Percentiles rank a stretch among this genome's conserved stretches.
Evolutionary conservation across 2,329 filamentous ascomycete species (phyloP).

Genomic region (Phyllosticta paracitricarpa): DNA sequence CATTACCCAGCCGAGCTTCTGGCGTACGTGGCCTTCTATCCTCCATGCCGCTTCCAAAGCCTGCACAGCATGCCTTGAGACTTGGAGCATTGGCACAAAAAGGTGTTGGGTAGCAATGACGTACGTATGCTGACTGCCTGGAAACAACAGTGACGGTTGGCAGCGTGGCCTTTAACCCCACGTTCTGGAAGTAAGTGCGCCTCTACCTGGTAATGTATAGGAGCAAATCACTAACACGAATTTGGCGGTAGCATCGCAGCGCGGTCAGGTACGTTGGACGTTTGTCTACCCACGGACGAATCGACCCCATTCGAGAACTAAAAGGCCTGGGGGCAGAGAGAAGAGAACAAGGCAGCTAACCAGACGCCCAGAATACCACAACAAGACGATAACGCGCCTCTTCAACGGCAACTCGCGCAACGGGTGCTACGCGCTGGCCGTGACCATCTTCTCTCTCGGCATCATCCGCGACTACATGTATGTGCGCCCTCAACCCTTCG

Average conservation of each 20-base stretch:
- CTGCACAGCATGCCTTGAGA: neutral
- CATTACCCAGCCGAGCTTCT: slow-evolving; percentile 37
- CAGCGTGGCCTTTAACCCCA: slow-evolving; percentile 87
- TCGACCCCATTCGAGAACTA: slow-evolving; percentile 1
- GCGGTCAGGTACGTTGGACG: slow-evolving; percentile 53
- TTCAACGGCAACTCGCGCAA: slow-evolving; percentile 67
- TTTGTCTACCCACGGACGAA: neutral
- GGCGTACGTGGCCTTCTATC: slow-evolving; percentile 28
- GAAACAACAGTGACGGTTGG: slow-evolving; percentile 57
- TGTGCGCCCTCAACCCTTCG: slow-evolving; percentile 11
- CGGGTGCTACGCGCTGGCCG: slow-evolving; percentile 83
- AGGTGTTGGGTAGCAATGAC: neutral
- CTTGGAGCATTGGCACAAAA: neutral
- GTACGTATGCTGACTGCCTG: neutral
- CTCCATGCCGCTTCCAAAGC: neutral
- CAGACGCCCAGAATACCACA: slow-evolving; percentile 65
- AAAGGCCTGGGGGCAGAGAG: neutral
- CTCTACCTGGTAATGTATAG: neutral
- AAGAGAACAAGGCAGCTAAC: neutral
- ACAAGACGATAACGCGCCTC: slow-evolving; percentile 76
- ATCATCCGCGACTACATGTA: slow-evolving; percentile 64
- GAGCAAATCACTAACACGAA: slow-evolving; percentile 9
- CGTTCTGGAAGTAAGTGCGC: slow-evolving; percentile 92
- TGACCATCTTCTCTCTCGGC: slow-evolving; percentile 83
- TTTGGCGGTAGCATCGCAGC: slow-evolving; percentile 58